Evolutionary conservation across 129 eudicot species (phyloP).

Genomic region (Centella asiatica): DNA sequence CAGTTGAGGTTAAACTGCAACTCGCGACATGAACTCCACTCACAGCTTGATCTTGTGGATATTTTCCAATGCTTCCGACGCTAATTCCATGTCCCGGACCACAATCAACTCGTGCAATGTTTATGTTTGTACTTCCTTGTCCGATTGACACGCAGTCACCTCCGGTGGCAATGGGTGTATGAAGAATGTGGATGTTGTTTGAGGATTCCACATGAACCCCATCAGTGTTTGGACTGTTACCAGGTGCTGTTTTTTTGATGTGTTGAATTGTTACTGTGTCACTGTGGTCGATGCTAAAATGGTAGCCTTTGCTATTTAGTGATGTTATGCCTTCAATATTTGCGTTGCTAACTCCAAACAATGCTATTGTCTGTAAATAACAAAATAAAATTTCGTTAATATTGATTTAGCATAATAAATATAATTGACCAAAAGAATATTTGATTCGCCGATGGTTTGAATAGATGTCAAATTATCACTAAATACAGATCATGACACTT

Average conservation of each 20-base stretch:
- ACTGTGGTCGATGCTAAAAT: neutral
- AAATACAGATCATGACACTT: too few species aligned
- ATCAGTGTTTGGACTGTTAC: neutral
- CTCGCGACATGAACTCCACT: neutral
- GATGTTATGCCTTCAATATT: neutral
- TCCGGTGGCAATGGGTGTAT: conserved; percentile 2
- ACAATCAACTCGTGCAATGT: neutral
- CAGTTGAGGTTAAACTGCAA: neutral
- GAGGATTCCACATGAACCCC: neutral
- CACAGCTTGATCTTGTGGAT: neutral
- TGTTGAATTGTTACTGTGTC: neutral
- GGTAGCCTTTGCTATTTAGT: neutral
- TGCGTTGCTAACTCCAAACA: neutral
- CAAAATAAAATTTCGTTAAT: too few species aligned
- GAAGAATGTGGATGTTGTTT: neutral
- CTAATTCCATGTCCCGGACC: conserved; percentile 6
- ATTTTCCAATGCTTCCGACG: neutral
- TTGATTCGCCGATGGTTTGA: too few species aligned
- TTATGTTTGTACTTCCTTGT: neutral
- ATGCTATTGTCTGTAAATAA: neutral
- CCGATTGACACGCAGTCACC: conserved; percentile 6
- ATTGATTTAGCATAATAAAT: too few species aligned
- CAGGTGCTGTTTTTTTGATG: neutral
- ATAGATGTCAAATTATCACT: too few species aligned
- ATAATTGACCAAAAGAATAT: too few species aligned